These are phyloP conservation scores for Pycnococcus provasolii DNA, from an alignment of 139 green algal species.

Conservation along the genomic window DNA sequence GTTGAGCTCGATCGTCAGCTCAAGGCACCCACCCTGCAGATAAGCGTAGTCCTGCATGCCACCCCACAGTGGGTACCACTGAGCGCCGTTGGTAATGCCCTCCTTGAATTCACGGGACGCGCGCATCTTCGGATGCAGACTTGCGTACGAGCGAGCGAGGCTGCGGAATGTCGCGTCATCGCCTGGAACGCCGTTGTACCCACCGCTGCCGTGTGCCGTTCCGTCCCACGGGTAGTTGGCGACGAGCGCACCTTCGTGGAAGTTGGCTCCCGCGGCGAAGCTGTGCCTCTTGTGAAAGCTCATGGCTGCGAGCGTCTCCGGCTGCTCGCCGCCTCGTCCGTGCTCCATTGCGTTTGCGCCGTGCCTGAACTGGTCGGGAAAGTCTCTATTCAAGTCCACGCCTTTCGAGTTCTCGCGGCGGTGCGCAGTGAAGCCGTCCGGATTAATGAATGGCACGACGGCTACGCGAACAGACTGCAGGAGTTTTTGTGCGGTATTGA, in stretches of 20 bases:
- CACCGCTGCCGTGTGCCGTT: conserved; percentile 20
- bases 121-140: conserved; percentile 42
- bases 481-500: conserved; percentile 29
- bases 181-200: conserved; percentile 44
- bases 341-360: not conserved
- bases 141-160: conserved; percentile 60
- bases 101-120: conserved; percentile 53
- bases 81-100: conserved; percentile 79
- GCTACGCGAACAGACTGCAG: conserved; percentile 45
- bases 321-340: conserved; percentile 1
- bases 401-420: conserved; percentile 15
- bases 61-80: conserved; percentile 86
- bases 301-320: conserved; percentile 30
- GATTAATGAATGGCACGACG: conserved; percentile 68
- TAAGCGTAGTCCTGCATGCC: conserved; percentile 75
- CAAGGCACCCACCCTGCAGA: conserved; percentile 53
- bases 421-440: conserved; percentile 60
- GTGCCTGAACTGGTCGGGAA: conserved; percentile 49
- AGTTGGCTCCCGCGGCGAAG: conserved; percentile 22
- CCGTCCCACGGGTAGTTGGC: conserved; percentile 50
- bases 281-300: conserved; percentile 6
- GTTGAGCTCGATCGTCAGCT: conserved; percentile 79
- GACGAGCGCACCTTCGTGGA: conserved; percentile 38
- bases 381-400: conserved; percentile 78
- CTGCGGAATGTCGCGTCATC: conserved; percentile 64